Conservation (phyloP, 2,329 filamentous ascomycete genomes). For the Ophiognomonia clavigignenti-juglandacearum region DNA sequence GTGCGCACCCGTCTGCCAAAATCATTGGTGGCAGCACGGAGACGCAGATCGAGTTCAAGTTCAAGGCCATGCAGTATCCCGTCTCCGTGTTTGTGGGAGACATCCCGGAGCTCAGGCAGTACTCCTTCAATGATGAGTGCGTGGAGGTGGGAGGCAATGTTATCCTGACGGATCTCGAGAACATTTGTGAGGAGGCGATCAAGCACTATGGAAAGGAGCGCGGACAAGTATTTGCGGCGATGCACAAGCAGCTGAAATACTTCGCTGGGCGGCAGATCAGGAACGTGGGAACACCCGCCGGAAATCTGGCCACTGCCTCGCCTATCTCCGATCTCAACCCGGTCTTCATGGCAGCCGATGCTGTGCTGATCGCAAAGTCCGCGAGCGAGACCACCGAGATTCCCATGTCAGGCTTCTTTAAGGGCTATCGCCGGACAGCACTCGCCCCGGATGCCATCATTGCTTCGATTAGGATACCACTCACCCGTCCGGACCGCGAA, state of each 20-base stretch:
- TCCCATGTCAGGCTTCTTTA: slow-evolving; percentile 92
- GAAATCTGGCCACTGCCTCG: slow-evolving; percentile 89
- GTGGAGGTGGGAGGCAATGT: slow-evolving; percentile 94
- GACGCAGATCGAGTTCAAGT: slow-evolving; percentile 97
- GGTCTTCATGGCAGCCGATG: slow-evolving; percentile 82
- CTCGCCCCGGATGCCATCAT: slow-evolving; percentile 79
- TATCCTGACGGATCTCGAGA: slow-evolving; percentile 83
- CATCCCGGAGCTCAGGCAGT: slow-evolving; percentile 82
- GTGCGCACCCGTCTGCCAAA: slow-evolving; percentile 77
- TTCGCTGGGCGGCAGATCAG: slow-evolving; percentile 94
- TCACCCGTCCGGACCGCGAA: slow-evolving; percentile 70
- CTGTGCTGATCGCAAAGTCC: slow-evolving; percentile 76
- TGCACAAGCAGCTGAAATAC: slow-evolving; percentile 89
- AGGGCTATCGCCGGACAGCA: slow-evolving; percentile 81
- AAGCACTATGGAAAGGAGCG: slow-evolving; percentile 67
- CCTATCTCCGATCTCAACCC: slow-evolving; percentile 97
- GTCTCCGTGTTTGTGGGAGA: slow-evolving; percentile 91
- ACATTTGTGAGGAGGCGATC: slow-evolving; percentile 74
- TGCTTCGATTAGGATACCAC: slow-evolving; percentile 78
- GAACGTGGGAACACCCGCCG: slow-evolving; percentile 95
- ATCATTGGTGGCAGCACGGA: slow-evolving; percentile 95
- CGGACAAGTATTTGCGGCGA: slow-evolving; percentile 81
- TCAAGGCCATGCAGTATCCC: slow-evolving; percentile 89
- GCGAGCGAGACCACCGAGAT: slow-evolving; percentile 70
- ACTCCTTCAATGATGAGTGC: slow-evolving; percentile 70